A percentile compares a stretch with the other conserved stretches of the same genome.
These are phyloP conservation scores for Lactifluus pinguis DNA, from an alignment of 768 basidiomycete species.

Conservation along the genomic window DNA sequence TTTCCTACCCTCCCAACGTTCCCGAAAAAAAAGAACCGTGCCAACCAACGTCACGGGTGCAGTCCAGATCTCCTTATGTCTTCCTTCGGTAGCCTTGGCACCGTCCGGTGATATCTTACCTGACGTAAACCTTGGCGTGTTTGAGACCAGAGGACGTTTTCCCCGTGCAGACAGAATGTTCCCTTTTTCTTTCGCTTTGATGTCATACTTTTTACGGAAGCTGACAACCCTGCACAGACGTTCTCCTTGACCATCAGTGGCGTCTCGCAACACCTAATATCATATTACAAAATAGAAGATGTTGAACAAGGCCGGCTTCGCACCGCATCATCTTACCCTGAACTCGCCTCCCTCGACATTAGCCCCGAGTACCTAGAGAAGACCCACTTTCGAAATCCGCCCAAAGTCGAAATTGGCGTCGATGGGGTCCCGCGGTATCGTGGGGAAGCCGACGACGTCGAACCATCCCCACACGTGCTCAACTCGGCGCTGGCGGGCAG, in stretches of 20 bases:
- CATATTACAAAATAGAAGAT: constrained; percentile 90
- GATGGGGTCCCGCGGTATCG: constrained; percentile 79
- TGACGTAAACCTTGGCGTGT: constrained; percentile 9
- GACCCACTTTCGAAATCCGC: constrained; percentile 85
- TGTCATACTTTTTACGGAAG: constrained; percentile 2
- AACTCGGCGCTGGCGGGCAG: constrained; percentile 18
- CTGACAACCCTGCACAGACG: constrained; percentile 43
- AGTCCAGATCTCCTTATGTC: constrained; percentile 1
- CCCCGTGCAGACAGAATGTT: background rate
- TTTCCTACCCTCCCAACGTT: too few species aligned
- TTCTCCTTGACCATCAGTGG: constrained; percentile 83
- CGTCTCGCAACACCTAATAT: constrained; percentile 85
- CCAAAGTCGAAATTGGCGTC: constrained; percentile 75
- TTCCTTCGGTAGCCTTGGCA: background rate
- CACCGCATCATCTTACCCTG: constrained; percentile 79
- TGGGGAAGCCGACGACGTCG: constrained; percentile 67
- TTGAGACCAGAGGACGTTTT: background rate
- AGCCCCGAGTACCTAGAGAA: constrained; percentile 82
- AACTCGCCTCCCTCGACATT: constrained; percentile 80
- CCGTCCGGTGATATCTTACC: background rate
- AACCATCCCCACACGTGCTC: constrained; percentile 26
- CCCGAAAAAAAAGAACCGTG: background rate
- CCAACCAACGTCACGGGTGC: background rate
- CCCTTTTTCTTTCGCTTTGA: background rate
- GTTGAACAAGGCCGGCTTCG: constrained; percentile 83